Base-by-base conservation (phyloP, 2,329 filamentous ascomycete species). In the Penicillium sp. region DNA sequence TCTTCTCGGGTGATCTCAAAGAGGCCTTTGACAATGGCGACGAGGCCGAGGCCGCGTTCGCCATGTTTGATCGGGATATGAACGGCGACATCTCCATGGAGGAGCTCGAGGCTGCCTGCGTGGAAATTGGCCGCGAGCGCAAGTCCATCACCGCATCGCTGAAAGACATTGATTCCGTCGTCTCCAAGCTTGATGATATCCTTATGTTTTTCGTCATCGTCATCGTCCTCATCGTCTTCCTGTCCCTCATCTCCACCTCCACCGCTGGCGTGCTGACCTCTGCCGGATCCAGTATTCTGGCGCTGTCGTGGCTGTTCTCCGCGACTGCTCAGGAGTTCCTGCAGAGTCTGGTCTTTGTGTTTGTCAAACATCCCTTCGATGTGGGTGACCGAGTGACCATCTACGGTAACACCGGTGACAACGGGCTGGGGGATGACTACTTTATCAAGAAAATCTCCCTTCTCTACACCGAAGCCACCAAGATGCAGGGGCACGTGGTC, bases 71-170 rank as follows among this genome's bases (percentile, higher is more conserved):
- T 71, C 94, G 93, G 64, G 91, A 97, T 61, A 82, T 96, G 73
- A 97, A 97, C 55, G 91, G 90, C 4, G 91, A 97, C 62, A 95
- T 96, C 43, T 94, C 88, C 0, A 90, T 95, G 81, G 89, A 95
- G 61, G 91, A 96, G 66, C 80, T 97, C 24, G 90, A 96, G 67
- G 83, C 88, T 24, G 90, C 94, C 25, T 95, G 89, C 69, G 90
- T 95, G 44, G 91, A 97, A 64, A 93, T 96, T 55, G 90, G 91
- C 33, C 82, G 91, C 12, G 91, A 97, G 73, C 87, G 91, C 64
- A 97, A 96, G 68, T 89, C 90, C 6, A 96, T 97, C 58, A 91
- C 90, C 0, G 91, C 90, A 1, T 95, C 90, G 0, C 76, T 97
- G 50, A 96, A 96, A 70, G 91, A 97, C 71, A 75, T 97, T 9